Conservation (phyloP, 345 rosid genomes). For the Populus ilicifolia region DNA sequence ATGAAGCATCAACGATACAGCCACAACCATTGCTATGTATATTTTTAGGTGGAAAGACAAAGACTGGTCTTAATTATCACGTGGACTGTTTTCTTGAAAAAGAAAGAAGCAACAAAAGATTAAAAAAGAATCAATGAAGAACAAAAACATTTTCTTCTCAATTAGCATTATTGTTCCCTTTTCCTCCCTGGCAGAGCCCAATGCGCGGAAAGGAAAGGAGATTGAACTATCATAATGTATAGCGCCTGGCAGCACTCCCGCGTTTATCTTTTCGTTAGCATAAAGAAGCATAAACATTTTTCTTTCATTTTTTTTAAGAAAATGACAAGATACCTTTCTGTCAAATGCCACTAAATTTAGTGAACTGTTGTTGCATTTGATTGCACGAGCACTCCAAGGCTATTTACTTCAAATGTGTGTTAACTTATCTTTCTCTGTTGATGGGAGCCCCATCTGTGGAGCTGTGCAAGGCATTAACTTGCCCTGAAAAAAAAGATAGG, state of each 20-base stretch:
- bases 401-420: no score
- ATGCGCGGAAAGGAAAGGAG: neutral
- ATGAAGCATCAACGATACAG: slow-evolving; percentile 26
- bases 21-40: neutral
- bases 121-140: neutral
- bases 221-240: neutral
- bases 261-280: neutral
- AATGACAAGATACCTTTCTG: neutral
- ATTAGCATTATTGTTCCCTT: neutral
- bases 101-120: neutral
- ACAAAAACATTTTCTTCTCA: neutral
- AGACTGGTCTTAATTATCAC: neutral
- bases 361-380: neutral
- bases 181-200: neutral
- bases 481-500: neutral
- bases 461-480: neutral
- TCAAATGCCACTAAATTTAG: neutral
- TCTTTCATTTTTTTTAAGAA: neutral
- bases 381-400: neutral
- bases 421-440: no score
- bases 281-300: neutral
- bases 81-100: neutral
- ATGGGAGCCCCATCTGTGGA: neutral
- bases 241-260: neutral
- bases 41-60: neutral